A percentile compares a stretch with the other conserved stretches of the same genome.
Evolutionary conservation across 805 yeast species (phyloP).

Genomic region (Kuraishia ogatae): DNA sequence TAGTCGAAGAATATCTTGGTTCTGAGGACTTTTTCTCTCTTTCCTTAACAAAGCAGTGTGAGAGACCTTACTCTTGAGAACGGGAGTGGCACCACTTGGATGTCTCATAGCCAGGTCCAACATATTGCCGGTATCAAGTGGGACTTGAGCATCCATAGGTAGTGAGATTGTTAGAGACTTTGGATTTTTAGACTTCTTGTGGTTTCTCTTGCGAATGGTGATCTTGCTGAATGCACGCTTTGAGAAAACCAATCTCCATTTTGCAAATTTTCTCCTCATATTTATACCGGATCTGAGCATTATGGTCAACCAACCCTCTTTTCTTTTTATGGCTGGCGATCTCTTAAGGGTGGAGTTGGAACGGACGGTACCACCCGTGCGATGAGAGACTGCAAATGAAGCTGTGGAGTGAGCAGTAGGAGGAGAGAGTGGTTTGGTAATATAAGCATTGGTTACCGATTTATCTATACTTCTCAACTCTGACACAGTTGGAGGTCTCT

Average conservation of each 20-base stretch:
- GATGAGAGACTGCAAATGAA: not conserved
- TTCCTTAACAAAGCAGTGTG: not conserved
- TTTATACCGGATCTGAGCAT: conserved; percentile 9
- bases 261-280: conserved; percentile 13
- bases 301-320: conserved; percentile 18
- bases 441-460: not conserved
- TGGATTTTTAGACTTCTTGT: not conserved
- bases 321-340: conserved; percentile 22
- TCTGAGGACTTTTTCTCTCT: not conserved
- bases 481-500: not conserved
- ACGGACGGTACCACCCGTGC: not conserved
- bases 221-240: not conserved
- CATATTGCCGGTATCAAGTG: not conserved
- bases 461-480: not conserved
- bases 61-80: not conserved
- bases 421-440: not conserved
- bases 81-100: not conserved
- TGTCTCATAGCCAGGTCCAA: not conserved
- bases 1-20: not conserved
- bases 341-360: conserved; percentile 14
- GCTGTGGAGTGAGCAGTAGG: not conserved
- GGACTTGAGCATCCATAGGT: not conserved
- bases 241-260: conserved; percentile 5
- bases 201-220: not conserved
- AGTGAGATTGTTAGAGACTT: not conserved